Conservation (phyloP, 768 basidiomycete species). For the Suillus occidentalis region DNA sequence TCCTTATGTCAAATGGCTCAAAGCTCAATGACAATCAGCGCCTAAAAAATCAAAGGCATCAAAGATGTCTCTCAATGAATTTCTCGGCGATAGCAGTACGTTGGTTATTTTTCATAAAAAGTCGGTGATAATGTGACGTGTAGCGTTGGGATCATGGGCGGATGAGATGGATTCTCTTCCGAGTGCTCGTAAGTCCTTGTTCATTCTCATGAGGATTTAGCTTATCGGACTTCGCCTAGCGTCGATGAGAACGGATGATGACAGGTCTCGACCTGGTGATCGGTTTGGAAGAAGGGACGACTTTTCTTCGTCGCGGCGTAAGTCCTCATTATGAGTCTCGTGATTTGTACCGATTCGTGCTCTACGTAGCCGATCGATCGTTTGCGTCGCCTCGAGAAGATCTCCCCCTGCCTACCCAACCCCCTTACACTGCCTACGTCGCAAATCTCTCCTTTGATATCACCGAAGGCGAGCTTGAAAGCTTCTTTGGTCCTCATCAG, state of each 20-base stretch:
- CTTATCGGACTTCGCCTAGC: conserved; percentile 43
- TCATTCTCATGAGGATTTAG: conserved; percentile 8
- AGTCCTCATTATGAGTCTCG: conserved; percentile 26
- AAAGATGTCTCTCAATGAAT: conserved; percentile 92
- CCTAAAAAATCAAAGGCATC: conserved; percentile 83
- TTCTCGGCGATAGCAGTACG: conserved; percentile 85
- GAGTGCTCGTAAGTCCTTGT: conserved; percentile 75
- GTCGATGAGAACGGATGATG: conserved; percentile 69
- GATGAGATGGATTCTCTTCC: conserved; percentile 97
- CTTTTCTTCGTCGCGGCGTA: conserved; percentile 61
- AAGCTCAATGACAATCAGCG: conserved; percentile 44
- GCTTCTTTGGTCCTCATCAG: conserved; percentile 71
- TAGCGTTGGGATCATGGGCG: conserved; percentile 94
- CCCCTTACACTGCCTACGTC: conserved; percentile 96
- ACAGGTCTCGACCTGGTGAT: conserved; percentile 51
- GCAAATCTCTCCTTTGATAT: conserved; percentile 96
- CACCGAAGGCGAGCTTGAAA: conserved; percentile 76
- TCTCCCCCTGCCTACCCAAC: conserved; percentile 90
- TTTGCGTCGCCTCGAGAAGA: conserved; percentile 75
- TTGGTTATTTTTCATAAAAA: conserved; percentile 21
- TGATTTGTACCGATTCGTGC: conserved; percentile 13
- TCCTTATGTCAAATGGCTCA: background rate
- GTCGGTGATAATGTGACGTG: conserved; percentile 17
- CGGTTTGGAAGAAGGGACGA: conserved; percentile 64
- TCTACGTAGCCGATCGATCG: conserved; percentile 52